These are phyloP conservation scores for Sphagnum tenellum DNA, from an alignment of 225 moss, liverwort and hornwort genomes.

Conservation along the genomic window DNA sequence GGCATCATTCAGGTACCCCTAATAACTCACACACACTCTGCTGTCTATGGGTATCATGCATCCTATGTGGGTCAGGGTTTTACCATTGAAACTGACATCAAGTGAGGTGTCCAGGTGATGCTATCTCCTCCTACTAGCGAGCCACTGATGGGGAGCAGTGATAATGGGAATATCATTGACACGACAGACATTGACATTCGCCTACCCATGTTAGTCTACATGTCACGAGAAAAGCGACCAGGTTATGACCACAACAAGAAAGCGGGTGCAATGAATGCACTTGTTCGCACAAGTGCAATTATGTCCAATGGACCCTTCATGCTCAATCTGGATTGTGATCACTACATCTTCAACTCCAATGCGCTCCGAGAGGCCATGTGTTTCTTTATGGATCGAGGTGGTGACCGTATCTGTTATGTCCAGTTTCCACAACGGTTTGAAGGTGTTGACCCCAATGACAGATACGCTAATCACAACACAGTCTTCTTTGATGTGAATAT, in stretches of 20 bases:
- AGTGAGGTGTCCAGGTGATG: conserved; percentile 42
- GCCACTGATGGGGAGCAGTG: conserved; percentile 59
- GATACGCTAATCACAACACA: conserved; percentile 87
- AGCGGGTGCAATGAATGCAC: conserved; percentile 91
- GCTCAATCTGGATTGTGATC: conserved; percentile 85
- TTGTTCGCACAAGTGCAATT: conserved; percentile 86
- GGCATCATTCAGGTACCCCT: conserved; percentile 73
- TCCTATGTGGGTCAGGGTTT: no score
- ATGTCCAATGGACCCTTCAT: conserved; percentile 95
- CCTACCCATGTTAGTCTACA: conserved; percentile 85
- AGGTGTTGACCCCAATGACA: conserved; percentile 87
- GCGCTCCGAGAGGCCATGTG: conserved; percentile 87
- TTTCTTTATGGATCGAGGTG: conserved; percentile 84
- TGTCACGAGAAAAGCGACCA: conserved; percentile 87
- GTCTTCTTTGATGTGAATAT: conserved; percentile 97
- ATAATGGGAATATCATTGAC: conserved; percentile 83
- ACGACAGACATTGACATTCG: conserved; percentile 76
- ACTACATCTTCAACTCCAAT: conserved; percentile 73
- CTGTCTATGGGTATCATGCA: no score
- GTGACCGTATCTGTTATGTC: conserved; percentile 61
- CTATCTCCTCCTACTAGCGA: conserved; percentile 69
- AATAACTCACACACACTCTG: no score
- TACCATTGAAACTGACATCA: no score
- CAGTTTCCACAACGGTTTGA: conserved; percentile 92
- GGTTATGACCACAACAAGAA: conserved; percentile 97